Base-by-base conservation (phyloP, 106 monocot genomes). In the Allium fistulosum region DNA sequence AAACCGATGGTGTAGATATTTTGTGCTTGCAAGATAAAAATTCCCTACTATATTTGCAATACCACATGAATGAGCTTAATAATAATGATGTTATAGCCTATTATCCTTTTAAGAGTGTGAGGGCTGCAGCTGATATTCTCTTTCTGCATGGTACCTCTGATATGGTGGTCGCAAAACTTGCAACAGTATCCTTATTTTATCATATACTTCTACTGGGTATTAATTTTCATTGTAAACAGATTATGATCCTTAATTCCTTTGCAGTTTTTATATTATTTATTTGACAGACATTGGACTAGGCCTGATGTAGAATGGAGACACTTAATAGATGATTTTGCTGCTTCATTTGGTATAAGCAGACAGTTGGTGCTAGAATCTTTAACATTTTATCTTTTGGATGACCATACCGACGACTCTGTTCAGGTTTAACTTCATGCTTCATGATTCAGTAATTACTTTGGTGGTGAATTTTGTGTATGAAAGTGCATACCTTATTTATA, bases 181-280 rank as follows among this genome's bases (percentile, higher is more conserved):
- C 96, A 63, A 92, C 84, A 49, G 96, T 97, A 97, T 97, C 96
- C 96, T 89, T 71, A 3, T 48, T 58, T 52, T 74, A 8, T 52
- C n/a, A 52, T 52, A 37, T 61, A 15, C 11, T 7, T 15, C 15
- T 65, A 10, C 7, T 47, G 50, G 22, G 51, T 12, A 66, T 27
- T 4, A 3, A 26, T 66, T n/a, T 51, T 66, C 26, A 5, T 66
- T 66, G 14, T 49, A 50, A 17, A 50, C 6, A 18, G 17, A 15
- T 49, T 17, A 17, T 17, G 74, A 58, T 75, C 70, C 92, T 81
- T 85, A 75, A 92, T 60, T 45, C 53, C 8, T 48, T 68, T 80
- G 49, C 58, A 97, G 96, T 92, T 97, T 49, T 70, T 97, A 58
- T 97, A 97, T 70, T 92, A 97, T 80, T 62, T 97, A 65, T 88